A percentile compares a stretch with the other conserved stretches of the same genome.
phyloP scores from a whole-genome alignment of 2,329 filamentous ascomycete species.

The Arthroderma sp. region DNA sequence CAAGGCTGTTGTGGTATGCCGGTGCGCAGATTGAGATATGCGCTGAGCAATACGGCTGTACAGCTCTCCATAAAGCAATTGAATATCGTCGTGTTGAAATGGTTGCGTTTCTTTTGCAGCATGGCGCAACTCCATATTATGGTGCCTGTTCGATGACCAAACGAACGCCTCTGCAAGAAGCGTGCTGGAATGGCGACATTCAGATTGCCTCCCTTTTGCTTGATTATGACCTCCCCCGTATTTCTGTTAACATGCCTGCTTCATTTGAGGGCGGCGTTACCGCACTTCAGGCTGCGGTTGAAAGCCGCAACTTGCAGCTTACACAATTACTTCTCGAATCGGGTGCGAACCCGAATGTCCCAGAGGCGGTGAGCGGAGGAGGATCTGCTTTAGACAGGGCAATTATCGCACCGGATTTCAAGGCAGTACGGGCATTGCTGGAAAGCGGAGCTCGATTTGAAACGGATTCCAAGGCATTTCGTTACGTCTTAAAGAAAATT shows the following conservation, averaged over 20 bases:
- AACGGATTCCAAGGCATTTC: neutral
- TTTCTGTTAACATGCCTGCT: conserved; percentile 9
- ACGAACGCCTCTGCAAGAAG: conserved; percentile 2
- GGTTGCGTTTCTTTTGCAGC: conserved; percentile 2
- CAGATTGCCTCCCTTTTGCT: conserved; percentile 2
- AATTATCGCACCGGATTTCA: neutral
- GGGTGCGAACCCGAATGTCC: conserved; percentile 9
- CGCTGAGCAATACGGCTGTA: conserved; percentile 4
- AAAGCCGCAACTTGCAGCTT: conserved; percentile 1
- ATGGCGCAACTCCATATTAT: conserved; percentile 3
- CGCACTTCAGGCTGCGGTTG: conserved; percentile 7
- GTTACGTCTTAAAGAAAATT: no score
- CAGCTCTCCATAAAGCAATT: conserved; percentile 7
- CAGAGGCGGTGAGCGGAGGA: neutral
- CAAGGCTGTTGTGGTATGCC: neutral
- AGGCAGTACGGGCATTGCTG: neutral
- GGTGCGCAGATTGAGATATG: conserved; percentile 2
- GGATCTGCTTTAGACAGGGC: conserved; percentile 12
- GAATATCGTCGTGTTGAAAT: neutral
- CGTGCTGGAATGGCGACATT: conserved; percentile 1
- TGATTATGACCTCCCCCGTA: neutral
- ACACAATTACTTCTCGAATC: conserved; percentile 4
- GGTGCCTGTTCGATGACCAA: neutral
- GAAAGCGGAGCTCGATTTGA: neutral
- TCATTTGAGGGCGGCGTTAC: conserved; percentile 1